Evolutionary conservation across 2,329 filamentous ascomycete species (phyloP), one percentile per base, ranked within the genome.

Genomic region (Aspergillus oerlinghausenensis): DNA sequence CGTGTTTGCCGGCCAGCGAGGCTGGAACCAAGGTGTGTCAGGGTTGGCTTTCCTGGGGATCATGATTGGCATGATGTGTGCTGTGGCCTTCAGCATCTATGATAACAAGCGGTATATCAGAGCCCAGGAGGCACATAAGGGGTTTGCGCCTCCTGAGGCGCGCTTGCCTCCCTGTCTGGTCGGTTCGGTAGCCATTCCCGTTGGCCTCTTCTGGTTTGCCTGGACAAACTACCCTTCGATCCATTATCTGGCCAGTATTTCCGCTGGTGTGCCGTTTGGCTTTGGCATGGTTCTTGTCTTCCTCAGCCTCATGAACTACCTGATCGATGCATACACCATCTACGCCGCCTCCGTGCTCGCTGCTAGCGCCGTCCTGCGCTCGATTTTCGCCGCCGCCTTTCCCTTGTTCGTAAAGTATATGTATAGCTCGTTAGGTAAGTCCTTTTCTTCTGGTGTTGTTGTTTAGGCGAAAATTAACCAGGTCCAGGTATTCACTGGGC

Each of bases 131-230:
- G 51, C 65, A 60, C 19, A 64, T 60, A 11, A 61, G 58, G 26
- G 59, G 61, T 21, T 58, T 65, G n/a, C 65, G 17, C 77, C 84
- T 10, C 84, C 85, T 0, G 84, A 86, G 70, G 78, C 79, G 23
- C 80, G 79, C 50, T 66, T 84, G 0, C 79, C 80, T 0, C 77
- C 79, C 6, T 74, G 72, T 45, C 79, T 81, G 54, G 59, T 80
- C 3, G 79, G 78, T 17, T 75, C 73, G 52, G 74, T 81, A 19
- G 70, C 73, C 5, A 72, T 86, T 40, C 83, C 84, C 0, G 71
- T 84, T 42, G 79, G 81, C 8, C 73, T 84, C 1, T 83, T 84
- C 68, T 83, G 81, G 81, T 81, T 84, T 53, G 82, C 81, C 0
- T 85, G 82, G 82, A 83, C 82, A 0, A 80, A 82, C 51, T 79